Conservation (phyloP, 768 basidiomycete species). For the Tubosaeta sp. region DNA sequence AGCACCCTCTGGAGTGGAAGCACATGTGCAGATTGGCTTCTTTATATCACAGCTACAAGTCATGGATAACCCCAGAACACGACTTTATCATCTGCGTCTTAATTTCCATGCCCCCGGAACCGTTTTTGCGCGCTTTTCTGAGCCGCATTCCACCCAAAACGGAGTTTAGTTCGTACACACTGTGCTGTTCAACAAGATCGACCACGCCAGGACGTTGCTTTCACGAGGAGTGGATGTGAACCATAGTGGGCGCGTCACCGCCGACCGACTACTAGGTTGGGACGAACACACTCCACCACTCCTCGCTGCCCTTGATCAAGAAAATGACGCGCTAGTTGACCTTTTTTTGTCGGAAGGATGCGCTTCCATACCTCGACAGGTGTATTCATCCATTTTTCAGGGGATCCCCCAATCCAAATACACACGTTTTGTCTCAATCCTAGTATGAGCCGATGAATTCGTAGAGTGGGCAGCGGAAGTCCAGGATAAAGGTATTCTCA, state of each 20-base stretch:
- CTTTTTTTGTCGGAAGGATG: background rate
- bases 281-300: background rate
- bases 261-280: too few relatives aligned
- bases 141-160: background rate
- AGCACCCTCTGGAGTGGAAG: background rate
- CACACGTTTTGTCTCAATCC: background rate
- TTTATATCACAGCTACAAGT: background rate
- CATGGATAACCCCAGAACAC: background rate
- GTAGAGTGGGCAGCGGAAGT: background rate
- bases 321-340: background rate
- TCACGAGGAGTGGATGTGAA: background rate
- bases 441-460: background rate
- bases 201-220: background rate
- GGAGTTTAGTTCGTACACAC: background rate
- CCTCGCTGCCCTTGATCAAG: background rate
- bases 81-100: background rate
- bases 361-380: background rate
- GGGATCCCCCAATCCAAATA: background rate
- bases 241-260: background rate
- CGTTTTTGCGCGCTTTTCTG: background rate
- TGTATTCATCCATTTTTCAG: background rate
- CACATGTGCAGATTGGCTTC: background rate
- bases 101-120: background rate
- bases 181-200: background rate
- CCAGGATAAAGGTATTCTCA: background rate